Base-by-base conservation (phyloP, 805 yeast species). In the Sugiyamaella americana region DNA sequence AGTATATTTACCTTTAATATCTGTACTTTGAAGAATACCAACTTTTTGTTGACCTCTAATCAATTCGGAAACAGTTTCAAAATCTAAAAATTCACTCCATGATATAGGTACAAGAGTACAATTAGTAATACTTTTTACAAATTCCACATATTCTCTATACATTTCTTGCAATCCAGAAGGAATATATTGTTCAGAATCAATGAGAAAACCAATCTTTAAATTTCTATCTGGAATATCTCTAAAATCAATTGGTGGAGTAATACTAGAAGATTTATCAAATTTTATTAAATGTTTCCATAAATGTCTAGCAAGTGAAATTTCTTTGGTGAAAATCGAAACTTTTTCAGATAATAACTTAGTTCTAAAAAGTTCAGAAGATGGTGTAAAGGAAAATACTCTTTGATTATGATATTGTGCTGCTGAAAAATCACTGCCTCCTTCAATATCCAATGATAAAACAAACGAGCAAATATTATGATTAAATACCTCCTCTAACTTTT, bases 171-270 rank as follows among this genome's bases (percentile, higher is more conserved):
- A 26, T 8, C 13, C 32, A 13, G 11, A 8, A n/a, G n/a, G n/a
- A n/a, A n/a, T n/a, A 26, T 26, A 13, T 8, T 8, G 32, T 13
- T 26, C 32, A 26, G 11, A 8, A 26, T 26, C 32, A 8, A 13
- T 26, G 11, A 26, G 13, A 10, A 36, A 10, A 19, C 41, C 41
- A 17, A 38, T 23, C 23, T n/a, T 5, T n/a, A 17, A 5, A 6
- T 22, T 36, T 8, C 32, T 40, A 21, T 21, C 35, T 16, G 37
- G 37, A 4, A 24, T n/a, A 5, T 49, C 48, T 19, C 52, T 23
- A 24, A 41, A 49, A 22, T 49, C 52, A 37, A 49, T 49, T 11
- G 43, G 47, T 4, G 52, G 52, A 3, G 52, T 49, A 26, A 13
- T n/a, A n/a, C n/a, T n/a, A n/a, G n/a, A n/a, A n/a, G n/a, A n/a